A percentile compares a stretch with the other conserved stretches of the same genome.
These are phyloP conservation scores for Leishmania amazonensis DNA, from an alignment of 208 protist genomes.

Conservation along the genomic window DNA sequence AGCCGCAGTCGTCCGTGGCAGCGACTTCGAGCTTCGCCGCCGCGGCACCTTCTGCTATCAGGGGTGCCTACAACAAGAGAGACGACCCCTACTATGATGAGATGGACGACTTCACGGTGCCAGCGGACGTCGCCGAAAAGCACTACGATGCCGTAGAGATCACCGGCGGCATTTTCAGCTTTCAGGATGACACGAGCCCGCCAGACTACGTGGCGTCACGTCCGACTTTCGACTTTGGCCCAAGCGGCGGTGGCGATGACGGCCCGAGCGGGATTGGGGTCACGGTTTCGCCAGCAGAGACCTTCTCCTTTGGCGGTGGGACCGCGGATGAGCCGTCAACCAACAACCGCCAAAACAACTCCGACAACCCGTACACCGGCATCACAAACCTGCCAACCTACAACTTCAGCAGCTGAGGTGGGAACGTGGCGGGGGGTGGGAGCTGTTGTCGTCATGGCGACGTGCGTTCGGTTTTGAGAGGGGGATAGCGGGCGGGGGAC, in stretches of 20 bases:
- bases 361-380: conserved; percentile 27
- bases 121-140: conserved; percentile 8
- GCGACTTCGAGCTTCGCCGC: conserved; percentile 7
- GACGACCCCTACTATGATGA: conserved; percentile 78
- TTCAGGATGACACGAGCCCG: conserved; percentile 25
- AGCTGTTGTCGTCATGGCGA: neutral
- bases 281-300: neutral
- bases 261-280: conserved; percentile 12
- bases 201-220: conserved; percentile 21
- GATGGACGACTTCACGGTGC: conserved; percentile 72
- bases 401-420: conserved; percentile 67
- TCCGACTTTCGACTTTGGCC: conserved; percentile 67
- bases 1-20: conserved; percentile 22
- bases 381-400: conserved; percentile 55
- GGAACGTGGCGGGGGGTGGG: neutral
- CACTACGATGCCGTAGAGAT: conserved; percentile 42
- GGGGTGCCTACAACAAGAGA: conserved; percentile 28
- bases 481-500: neutral
- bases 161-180: conserved; percentile 26
- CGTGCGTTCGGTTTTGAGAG: neutral
- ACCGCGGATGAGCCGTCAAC: conserved; percentile 6
- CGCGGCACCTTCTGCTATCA: conserved; percentile 14
- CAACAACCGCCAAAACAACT: neutral
- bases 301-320: conserved; percentile 19
- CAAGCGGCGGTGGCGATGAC: conserved; percentile 21